Percentiles rank a stretch among this genome's conserved stretches.
phyloP scores from a whole-genome alignment of 495 filamentous ascomycete genomes.

The Astrothelium macrocarpum region DNA sequence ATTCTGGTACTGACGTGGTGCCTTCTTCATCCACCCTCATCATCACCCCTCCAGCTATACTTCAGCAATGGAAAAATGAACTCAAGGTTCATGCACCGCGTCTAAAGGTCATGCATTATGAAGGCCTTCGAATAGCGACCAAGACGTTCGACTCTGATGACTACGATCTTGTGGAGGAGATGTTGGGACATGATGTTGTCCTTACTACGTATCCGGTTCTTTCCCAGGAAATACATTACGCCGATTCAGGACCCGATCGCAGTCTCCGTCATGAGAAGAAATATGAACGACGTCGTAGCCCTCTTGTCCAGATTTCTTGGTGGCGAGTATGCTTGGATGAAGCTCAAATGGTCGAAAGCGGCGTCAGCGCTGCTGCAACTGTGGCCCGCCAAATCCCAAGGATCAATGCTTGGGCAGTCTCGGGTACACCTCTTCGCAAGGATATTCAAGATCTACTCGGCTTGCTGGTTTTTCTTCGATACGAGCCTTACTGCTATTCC shows the following conservation, averaged over 20 bases:
- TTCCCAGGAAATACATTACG: conserved; percentile 65
- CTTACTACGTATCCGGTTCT: conserved; percentile 80
- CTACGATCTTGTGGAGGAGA: conserved; percentile 38
- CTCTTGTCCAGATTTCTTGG: conserved; percentile 72
- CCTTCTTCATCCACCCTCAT: conserved; percentile 66
- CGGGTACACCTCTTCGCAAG: conserved; percentile 79
- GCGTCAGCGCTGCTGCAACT: conserved; percentile 70
- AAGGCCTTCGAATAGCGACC: conserved; percentile 25
- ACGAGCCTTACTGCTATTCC: conserved; percentile 59
- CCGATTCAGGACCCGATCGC: conserved; percentile 52
- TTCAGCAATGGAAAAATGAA: conserved; percentile 82
- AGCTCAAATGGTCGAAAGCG: conserved; percentile 89
- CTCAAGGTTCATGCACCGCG: conserved; percentile 56
- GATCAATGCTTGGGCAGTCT: conserved; percentile 84
- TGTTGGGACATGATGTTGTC: conserved; percentile 63
- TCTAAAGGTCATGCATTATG: conserved; percentile 41
- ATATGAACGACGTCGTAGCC: conserved; percentile 59
- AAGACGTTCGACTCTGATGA: conserved; percentile 26
- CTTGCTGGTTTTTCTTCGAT: conserved; percentile 69
- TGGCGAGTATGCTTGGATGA: conserved; percentile 92
- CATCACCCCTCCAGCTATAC: conserved; percentile 70
- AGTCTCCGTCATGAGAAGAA: conserved; percentile 55
- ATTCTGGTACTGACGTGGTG: conserved; percentile 32
- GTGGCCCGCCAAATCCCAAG: conserved; percentile 73
- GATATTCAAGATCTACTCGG: conserved; percentile 60